Conservation (phyloP, 352 stramenopile species). For the Globisporangium ultimum region DNA sequence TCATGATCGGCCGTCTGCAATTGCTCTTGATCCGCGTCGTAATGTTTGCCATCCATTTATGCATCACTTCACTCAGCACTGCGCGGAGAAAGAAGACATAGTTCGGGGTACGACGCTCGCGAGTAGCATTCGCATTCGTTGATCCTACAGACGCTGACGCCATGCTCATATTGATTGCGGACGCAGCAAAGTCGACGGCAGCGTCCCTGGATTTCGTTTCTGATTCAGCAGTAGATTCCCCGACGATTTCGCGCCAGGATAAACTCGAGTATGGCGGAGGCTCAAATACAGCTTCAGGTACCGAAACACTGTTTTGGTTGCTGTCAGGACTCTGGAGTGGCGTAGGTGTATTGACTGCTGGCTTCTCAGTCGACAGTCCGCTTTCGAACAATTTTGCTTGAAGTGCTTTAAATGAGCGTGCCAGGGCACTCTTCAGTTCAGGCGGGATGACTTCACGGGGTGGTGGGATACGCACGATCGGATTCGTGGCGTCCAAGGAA, state of each 20-base stretch:
- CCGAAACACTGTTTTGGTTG: constrained; percentile 31
- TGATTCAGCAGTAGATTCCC: constrained; percentile 43
- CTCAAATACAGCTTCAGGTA: constrained; percentile 41
- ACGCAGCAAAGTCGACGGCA: constrained; percentile 67
- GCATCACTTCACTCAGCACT: constrained; percentile 82
- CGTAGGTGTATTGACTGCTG: constrained; percentile 33
- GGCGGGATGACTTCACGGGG: constrained; percentile 63
- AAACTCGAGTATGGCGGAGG: constrained; percentile 50
- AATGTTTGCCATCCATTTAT: constrained; percentile 88
- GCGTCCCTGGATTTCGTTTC: constrained; percentile 64
- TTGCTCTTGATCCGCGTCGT: constrained; percentile 60
- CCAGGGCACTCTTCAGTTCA: constrained; percentile 68
- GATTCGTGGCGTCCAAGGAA: constrained; percentile 66
- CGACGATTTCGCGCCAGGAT: constrained; percentile 68
- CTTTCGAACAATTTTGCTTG: constrained; percentile 64
- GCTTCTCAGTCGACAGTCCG: constrained; percentile 31
- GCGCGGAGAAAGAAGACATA: constrained; percentile 86
- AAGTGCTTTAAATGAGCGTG: constrained; percentile 73
- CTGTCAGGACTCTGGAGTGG: constrained; percentile 66
- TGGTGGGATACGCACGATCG: constrained; percentile 72
- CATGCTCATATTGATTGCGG: constrained; percentile 84
- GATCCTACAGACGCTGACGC: constrained; percentile 55
- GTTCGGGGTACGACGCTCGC: constrained; percentile 73
- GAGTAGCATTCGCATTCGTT: constrained; percentile 72
- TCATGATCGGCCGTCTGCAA: constrained; percentile 74